Evolutionary conservation across 2,329 filamentous ascomycete species (phyloP).

Genomic region (Penicillium sp.): DNA sequence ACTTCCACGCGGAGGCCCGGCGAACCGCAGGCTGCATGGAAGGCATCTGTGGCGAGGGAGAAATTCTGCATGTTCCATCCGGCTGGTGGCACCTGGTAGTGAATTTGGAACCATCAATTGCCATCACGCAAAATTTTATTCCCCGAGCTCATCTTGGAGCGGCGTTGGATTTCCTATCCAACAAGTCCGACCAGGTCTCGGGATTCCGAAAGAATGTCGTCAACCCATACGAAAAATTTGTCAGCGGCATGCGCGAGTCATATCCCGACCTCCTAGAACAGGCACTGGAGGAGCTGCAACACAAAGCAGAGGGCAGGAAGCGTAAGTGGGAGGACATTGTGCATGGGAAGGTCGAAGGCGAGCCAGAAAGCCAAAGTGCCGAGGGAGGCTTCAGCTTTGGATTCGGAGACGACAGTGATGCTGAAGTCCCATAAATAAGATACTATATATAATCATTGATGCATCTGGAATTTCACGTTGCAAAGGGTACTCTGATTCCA

Average conservation of each 20-base stretch:
- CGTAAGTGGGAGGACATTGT: slow-evolving; percentile 86
- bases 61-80: slow-evolving; percentile 88
- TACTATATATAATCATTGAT: background rate
- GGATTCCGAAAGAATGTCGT: slow-evolving; percentile 75
- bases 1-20: slow-evolving; percentile 84
- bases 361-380: slow-evolving; percentile 27
- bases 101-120: slow-evolving; percentile 82
- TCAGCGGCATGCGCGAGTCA: slow-evolving; percentile 65
- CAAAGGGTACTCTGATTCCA: background rate
- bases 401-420: slow-evolving; percentile 62
- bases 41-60: slow-evolving; percentile 80
- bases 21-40: slow-evolving; percentile 77
- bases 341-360: slow-evolving; percentile 54
- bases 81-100: slow-evolving; percentile 98
- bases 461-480: background rate
- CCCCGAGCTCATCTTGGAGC: slow-evolving; percentile 73
- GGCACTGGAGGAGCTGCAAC: slow-evolving; percentile 68
- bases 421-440: slow-evolving; percentile 50
- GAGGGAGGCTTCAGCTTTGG: slow-evolving; percentile 65
- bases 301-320: slow-evolving; percentile 67
- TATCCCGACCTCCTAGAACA: slow-evolving; percentile 71
- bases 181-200: slow-evolving; percentile 83
- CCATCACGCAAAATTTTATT: slow-evolving; percentile 94
- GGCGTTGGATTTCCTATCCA: slow-evolving; percentile 77
- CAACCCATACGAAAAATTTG: slow-evolving; percentile 77